Evolutionary conservation across 2,329 filamentous ascomycete genomes (phyloP).

Genomic region (Ophiostoma sp.): DNA sequence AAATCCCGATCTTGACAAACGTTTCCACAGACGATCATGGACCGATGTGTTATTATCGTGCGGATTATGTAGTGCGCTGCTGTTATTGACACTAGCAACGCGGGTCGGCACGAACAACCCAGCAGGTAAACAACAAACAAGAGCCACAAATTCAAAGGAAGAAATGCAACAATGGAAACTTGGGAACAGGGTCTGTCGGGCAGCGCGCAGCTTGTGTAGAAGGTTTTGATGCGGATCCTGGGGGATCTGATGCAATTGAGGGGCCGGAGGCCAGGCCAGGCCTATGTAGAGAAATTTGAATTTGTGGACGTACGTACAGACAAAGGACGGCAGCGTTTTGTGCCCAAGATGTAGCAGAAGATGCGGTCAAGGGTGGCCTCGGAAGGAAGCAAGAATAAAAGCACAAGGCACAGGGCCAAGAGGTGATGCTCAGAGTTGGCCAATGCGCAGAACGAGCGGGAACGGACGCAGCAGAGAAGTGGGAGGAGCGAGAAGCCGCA

Average conservation of each 20-base stretch:
- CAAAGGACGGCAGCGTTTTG: background rate
- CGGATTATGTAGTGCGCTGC: background rate
- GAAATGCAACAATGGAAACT: background rate
- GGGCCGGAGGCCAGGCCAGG: background rate
- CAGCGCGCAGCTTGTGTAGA: background rate
- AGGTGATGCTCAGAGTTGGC: no score
- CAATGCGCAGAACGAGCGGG: background rate
- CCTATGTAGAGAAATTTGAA: background rate
- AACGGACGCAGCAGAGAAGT: background rate
- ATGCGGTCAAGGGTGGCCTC: conserved; percentile 9
- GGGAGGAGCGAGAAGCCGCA: background rate
- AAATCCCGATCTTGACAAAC: background rate
- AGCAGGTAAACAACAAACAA: background rate
- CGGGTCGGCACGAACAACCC: background rate
- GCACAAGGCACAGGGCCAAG: no score
- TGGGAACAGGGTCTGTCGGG: background rate
- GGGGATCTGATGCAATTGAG: background rate
- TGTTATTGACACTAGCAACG: conserved; percentile 13
- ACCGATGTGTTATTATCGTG: background rate
- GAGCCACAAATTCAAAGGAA: background rate
- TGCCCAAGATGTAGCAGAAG: conserved; percentile 4
- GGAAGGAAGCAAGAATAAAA: background rate
- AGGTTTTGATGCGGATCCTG: conserved; percentile 1
- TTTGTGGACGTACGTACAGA: background rate
- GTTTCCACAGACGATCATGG: background rate